Evolutionary conservation across 2,329 filamentous ascomycete species (phyloP), one percentile per base, ranked within the genome.

Genomic region (Aspergillus proliferans): DNA sequence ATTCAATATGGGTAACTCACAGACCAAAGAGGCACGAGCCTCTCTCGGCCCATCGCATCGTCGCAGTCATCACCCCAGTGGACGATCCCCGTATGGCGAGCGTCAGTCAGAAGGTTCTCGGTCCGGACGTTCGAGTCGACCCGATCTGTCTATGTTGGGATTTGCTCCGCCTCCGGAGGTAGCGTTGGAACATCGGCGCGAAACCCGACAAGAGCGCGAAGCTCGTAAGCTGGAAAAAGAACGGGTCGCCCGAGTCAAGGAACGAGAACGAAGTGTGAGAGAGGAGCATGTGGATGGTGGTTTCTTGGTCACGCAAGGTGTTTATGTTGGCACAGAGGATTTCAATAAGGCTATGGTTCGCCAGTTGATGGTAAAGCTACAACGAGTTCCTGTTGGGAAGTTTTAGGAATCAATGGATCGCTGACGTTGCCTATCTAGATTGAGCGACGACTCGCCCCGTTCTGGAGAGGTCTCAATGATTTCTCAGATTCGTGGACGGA

Each of bases 261-360:
- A 98, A 67, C 82, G 93, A 43, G 91, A 95, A 68, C 81, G 87
- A 56, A 98, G 93, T 64, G 83, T 97, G 73, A 84, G 78, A 55
- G 91, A 96, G 60, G 93, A 98, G 66, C 83, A 91, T 67, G 87
- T 97, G 3, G 93, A 98, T 69, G 93, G 93, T 18, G 93, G 93
- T 19, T 98, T 85, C 71, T 74, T 98, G 43, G 93, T 98, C 28
- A 98, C 93, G 0, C 82, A 95, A 64, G 93, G 93, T 33, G 88
- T 91, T 45, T 98, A 98, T 65, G 92, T 88, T 19, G 91, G 92
- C 0, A 76, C 83, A 0, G 93, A 98, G 70, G 93, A 98, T 70
- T 98, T 92, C 67, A 95, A 83, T 75, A 97, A 97, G 69, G 74
- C 81, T 15, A 76, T 88, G 43, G 92, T 97, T 48, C 83, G 93